Base-by-base conservation (phyloP, 2,329 filamentous ascomycete genomes). In the Hyphodiscus sp. region DNA sequence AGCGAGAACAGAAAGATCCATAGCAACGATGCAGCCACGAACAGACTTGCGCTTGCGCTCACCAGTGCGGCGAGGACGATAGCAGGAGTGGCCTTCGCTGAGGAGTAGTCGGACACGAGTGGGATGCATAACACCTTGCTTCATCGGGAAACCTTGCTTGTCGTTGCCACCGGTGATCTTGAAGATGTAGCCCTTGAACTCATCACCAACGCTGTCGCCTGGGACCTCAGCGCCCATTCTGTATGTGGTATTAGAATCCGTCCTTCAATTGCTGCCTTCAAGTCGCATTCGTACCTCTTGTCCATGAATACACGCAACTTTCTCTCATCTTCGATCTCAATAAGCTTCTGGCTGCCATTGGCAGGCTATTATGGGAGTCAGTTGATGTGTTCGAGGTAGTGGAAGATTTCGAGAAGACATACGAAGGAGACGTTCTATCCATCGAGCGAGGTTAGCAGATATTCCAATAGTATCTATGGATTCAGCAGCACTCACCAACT, bases 61-160 rank as follows among this genome's bases (percentile, higher is more conserved):
- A 76, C 94, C 94, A 67, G 87, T 89, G 75, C 94, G 91, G 79
- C 94, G 92, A 74, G 92, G 85, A 74, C 94, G 92, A 87, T 97
- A 99, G 89, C 94, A 99, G 69, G 90, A 94, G 89, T 97, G 94
- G 76, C 94, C 94, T 54, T 95, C 91, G 74, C 87, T 74, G 73
- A 99, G 90, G 71, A 99, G 88, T 67, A 99, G 91, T 68, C 89
- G 87, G 79, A 96, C 94, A 94, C 94, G 94, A 76, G 89, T 94
- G 70, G 94, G 91, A 77, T 95, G 89, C 84, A 99, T 92, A 76
- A 95, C 89, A 83, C 94, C 94, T 87, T 99, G 95, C 91, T 99
- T 99, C 94, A 99, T 99, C 69, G 94, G 94, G 86, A 99, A 99
- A 82, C 94, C 94, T 84, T 99, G 95, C 90, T 99, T 99, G 89